phyloP scores from a whole-genome alignment of 176 grass and related monocot species.

The Avena sativa region DNA sequence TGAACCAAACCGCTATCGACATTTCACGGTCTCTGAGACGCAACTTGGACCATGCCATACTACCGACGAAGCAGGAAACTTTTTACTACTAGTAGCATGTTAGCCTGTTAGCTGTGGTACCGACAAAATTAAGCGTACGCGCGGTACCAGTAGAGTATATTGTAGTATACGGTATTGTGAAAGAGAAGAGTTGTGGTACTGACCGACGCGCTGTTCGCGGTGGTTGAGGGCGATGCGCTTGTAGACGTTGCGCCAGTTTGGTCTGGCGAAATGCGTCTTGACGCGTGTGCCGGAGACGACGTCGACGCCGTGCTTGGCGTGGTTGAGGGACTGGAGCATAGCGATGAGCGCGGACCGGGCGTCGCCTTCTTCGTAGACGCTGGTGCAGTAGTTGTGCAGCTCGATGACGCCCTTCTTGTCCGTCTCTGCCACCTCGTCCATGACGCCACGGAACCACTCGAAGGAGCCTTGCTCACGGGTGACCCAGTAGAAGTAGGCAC shows the following conservation, averaged over 20 bases:
- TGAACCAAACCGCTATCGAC: background rate
- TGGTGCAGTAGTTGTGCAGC: conserved; percentile 97
- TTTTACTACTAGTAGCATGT: background rate
- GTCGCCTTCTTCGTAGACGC: conserved; percentile 97
- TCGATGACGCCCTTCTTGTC: conserved; percentile 89
- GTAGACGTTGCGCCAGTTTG: conserved; percentile 94
- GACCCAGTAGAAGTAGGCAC: conserved; percentile 98
- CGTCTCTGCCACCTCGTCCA: conserved; percentile 90
- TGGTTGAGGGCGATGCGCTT: conserved; percentile 97
- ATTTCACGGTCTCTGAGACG: background rate
- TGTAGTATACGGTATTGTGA: background rate
- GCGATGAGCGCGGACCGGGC: conserved; percentile 85
- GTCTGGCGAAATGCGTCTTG: conserved; percentile 93
- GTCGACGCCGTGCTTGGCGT: conserved; percentile 88
- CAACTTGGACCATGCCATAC: background rate
- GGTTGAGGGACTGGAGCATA: conserved; percentile 96
- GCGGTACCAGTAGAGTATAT: too few species aligned
- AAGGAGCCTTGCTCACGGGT: conserved; percentile 91
- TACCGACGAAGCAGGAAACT: background rate
- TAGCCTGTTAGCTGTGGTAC: background rate
- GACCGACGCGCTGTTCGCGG: conserved; percentile 79
- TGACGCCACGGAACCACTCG: conserved; percentile 97
- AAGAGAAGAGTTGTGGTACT: conserved; percentile 9
- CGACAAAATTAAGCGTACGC: background rate
- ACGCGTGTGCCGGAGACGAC: conserved; percentile 89